Conservation (phyloP, 148 eudicot genomes). For the Vaccinium myrtillus region DNA sequence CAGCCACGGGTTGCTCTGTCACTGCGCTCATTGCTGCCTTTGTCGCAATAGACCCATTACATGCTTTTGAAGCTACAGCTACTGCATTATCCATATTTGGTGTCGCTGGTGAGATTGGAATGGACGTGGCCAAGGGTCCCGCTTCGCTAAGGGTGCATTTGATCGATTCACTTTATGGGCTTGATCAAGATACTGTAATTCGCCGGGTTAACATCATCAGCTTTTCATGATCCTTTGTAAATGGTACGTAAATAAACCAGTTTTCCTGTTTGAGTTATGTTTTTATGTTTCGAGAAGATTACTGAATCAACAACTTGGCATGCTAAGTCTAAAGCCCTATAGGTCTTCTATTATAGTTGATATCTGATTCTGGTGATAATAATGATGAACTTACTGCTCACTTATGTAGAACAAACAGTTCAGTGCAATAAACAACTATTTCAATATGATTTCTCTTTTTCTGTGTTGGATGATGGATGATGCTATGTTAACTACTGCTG, state of each 20-base stretch:
- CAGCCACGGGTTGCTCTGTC: conserved; percentile 86
- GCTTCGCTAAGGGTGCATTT: conserved; percentile 76
- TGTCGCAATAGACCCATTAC: conserved; percentile 59
- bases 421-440: not conserved
- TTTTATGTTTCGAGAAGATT: not conserved
- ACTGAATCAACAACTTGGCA: not conserved
- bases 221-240: conserved; percentile 11
- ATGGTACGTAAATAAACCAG: conserved; percentile 16
- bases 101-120: conserved; percentile 71
- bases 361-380: not conserved
- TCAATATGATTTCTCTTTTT: not conserved
- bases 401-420: not conserved
- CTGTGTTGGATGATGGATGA: not conserved
- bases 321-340: not conserved
- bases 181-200: conserved; percentile 51
- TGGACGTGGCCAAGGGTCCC: conserved; percentile 69
- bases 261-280: not conserved
- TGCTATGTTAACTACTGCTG: not conserved
- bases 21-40: conserved; percentile 87
- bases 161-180: conserved; percentile 71
- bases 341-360: not conserved
- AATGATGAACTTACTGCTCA: not conserved
- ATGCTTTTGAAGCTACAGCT: conserved; percentile 73
- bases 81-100: conserved; percentile 78
- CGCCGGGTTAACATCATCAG: conserved; percentile 36